Evolutionary conservation across 1,284 basidiomycete genomes (phyloP).

Genomic region (Neotropicomus parvogracilis): DNA sequence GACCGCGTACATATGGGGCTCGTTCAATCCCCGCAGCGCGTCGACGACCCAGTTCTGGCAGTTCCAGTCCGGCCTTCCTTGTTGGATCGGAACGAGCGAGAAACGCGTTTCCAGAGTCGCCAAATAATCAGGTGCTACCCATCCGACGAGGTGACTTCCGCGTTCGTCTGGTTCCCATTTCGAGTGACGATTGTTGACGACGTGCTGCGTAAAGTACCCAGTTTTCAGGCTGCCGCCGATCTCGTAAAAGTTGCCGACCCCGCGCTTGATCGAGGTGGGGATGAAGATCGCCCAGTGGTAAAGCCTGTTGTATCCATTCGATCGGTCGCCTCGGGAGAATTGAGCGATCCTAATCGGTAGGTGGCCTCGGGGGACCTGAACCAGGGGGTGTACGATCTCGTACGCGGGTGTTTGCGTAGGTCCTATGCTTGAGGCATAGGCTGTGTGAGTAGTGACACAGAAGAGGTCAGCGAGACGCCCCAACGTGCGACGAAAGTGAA

Average conservation of each 20-base stretch:
- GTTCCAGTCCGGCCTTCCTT: conserved; percentile 17
- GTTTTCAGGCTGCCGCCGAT: conserved; percentile 14
- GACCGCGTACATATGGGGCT: conserved; percentile 12
- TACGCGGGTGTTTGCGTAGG: conserved; percentile 8
- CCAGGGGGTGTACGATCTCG: neutral
- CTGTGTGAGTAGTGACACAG: neutral
- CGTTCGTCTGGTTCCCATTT: conserved; percentile 12
- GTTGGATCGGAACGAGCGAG: conserved; percentile 5
- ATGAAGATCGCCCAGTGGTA: conserved; percentile 27
- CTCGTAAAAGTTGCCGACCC: conserved; percentile 24
- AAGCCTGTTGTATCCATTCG: conserved; percentile 3
- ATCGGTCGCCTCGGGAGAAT: conserved; percentile 10
- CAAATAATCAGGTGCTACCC: conserved; percentile 5
- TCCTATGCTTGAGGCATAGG: conserved; percentile 6
- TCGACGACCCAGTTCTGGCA: conserved; percentile 21
- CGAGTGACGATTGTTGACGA: conserved; percentile 10
- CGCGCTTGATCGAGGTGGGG: conserved; percentile 20
- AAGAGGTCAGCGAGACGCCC: neutral
- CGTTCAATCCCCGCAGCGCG: conserved; percentile 7
- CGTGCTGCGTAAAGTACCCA: conserved; percentile 13
- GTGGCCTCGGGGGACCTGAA: conserved; percentile 13
- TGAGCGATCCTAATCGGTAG: conserved; percentile 20
- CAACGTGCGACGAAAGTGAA: too few species aligned
- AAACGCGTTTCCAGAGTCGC: conserved; percentile 3
- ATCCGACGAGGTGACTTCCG: conserved; percentile 10